Base-by-base conservation (phyloP, 768 basidiomycete species). In the Fistulinella prunicolor region DNA sequence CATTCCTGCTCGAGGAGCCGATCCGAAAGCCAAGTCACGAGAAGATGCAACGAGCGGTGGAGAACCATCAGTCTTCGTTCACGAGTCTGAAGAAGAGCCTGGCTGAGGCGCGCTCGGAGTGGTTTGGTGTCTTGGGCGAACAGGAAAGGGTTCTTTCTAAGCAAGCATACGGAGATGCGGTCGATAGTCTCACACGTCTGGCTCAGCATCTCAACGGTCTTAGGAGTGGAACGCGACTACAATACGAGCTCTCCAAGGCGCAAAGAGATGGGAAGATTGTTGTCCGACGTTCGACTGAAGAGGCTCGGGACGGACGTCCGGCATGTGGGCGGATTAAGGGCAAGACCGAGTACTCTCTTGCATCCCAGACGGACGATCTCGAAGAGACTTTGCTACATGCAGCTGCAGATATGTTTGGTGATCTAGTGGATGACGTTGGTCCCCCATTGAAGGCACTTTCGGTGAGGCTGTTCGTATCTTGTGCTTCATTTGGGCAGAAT, bases 161-260 rank as follows among this genome's bases (percentile, higher is more conserved):
- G 42, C 72, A 73, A 44, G 84, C 88, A 0, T 95, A 94, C 49
- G 88, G 89, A 53, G 90, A 93, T 52, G 88, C 89, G 0, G 86
- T 97, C 10, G 84, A 83, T 50, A 86, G 85, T 58, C 73, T 99
- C 58, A 94, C 89, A 50, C 74, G 93, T 16, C 79, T 99, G 5
- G 96, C 91, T 1, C 95, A 99, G 61, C 94, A 98, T 70, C 69
- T 99, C 32, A 94, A 86, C 47, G 94, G 95, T 21, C 71, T 98
- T 49, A 71, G 95, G 39, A 84, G 88, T 48, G 89, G 93, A 1
- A 91, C 86, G 7, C 77, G 80, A 28, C 66, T 98, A 29, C 94
- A 97, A 62, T 83, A 86, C 51, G 89, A 94, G 41, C 66, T 97
- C 23, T 80, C 86, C 13, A 79, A 78, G 55, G 86, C 87, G 2